phyloP scores from a whole-genome alignment of 768 basidiomycete genomes.

The Filobasidium floriforme region DNA sequence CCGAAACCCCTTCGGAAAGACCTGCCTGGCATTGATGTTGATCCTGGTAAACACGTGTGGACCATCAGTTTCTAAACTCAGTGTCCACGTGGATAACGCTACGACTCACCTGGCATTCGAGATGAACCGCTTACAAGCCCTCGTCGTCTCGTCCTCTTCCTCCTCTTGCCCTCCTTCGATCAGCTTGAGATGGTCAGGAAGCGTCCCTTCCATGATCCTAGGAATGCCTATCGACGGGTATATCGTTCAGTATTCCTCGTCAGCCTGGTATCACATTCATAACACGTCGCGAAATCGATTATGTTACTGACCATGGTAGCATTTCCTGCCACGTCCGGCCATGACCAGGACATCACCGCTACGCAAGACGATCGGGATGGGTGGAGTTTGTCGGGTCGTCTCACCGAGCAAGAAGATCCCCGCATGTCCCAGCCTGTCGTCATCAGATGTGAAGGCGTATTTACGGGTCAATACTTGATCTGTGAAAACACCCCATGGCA shows the following conservation, averaged over 20 bases:
- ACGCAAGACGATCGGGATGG: conserved; percentile 72
- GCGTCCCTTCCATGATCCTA: conserved; percentile 70
- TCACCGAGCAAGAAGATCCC: conserved; percentile 86
- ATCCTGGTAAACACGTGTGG: conserved; percentile 55
- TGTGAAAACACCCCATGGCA: neutral
- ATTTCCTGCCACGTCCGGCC: conserved; percentile 77
- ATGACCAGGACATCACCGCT: conserved; percentile 90
- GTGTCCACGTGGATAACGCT: conserved; percentile 49
- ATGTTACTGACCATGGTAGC: conserved; percentile 72
- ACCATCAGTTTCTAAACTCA: conserved; percentile 55
- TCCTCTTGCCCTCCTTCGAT: conserved; percentile 45
- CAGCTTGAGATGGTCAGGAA: conserved; percentile 51
- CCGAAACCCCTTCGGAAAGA: conserved; percentile 34
- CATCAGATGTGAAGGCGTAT: neutral
- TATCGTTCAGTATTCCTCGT: neutral
- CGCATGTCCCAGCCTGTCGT: conserved; percentile 69
- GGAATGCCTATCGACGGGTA: conserved; percentile 59
- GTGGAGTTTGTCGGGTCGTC: conserved; percentile 64
- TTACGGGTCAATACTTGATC: neutral
- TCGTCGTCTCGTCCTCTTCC: conserved; percentile 17
- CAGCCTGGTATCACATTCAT: neutral
- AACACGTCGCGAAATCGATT: neutral
- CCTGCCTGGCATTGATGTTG: conserved; percentile 83
- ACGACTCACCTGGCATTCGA: conserved; percentile 24
- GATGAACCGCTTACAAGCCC: conserved; percentile 36